phyloP scores from a whole-genome alignment of 805 yeast genomes.

The Cyberlindnera euphorbiae region DNA sequence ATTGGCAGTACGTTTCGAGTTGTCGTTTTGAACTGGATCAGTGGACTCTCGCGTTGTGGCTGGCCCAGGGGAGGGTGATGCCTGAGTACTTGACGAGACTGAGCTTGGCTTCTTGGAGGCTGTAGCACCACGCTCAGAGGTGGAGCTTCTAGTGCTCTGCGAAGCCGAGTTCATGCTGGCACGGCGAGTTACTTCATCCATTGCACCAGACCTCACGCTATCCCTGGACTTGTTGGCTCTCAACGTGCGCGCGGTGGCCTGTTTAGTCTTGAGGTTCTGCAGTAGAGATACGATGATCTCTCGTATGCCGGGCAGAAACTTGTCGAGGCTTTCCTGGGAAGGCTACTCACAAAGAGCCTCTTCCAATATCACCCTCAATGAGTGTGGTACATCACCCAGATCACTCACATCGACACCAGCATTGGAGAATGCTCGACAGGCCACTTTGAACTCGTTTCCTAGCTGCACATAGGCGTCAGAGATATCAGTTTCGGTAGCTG shows the following conservation, averaged over 20 bases:
- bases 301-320: conserved; percentile 77
- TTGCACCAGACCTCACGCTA: conserved; percentile 11
- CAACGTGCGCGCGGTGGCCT: conserved; percentile 45
- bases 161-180: conserved; percentile 3
- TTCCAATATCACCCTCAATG: conserved; percentile 74
- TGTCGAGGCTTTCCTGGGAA: conserved; percentile 74
- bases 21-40: background rate
- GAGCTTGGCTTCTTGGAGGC: too few relatives aligned
- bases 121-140: too few relatives aligned
- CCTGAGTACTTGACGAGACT: too few relatives aligned
- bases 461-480: conserved; percentile 87
- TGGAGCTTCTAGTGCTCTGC: conserved; percentile 4
- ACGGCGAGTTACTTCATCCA: conserved; percentile 11
- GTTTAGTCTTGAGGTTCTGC: conserved; percentile 77
- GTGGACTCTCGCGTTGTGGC: conserved; percentile 16
- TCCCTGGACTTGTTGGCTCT: conserved; percentile 26
- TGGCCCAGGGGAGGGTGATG: too few relatives aligned
- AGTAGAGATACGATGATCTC: conserved; percentile 79
- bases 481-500: conserved; percentile 78
- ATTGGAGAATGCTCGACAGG: conserved; percentile 70
- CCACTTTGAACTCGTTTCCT: conserved; percentile 89
- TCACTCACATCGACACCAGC: conserved; percentile 81
- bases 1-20: conserved; percentile 30
- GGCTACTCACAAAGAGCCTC: conserved; percentile 82
- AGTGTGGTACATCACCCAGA: conserved; percentile 86